Base-by-base conservation (phyloP, 75 land plant species). In the Pseudotsuga menziesii region DNA sequence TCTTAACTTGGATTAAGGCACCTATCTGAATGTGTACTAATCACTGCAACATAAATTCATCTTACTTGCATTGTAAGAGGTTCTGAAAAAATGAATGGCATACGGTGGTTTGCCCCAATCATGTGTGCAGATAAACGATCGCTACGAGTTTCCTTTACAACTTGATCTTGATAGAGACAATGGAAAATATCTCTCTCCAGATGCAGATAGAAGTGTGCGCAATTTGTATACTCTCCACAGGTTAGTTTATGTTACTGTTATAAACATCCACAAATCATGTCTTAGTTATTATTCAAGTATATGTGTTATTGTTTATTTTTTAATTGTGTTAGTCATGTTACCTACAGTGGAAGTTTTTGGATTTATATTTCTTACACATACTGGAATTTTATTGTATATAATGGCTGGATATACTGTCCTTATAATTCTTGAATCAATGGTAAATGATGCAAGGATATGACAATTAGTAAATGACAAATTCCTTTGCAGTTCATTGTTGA, bases 191-290 rank as follows among this genome's bases (percentile, higher is more conserved):
- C 79, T 90, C 27, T 81, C 92, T 60, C 92, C 92, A 35, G 92
- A 90, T 78, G 92, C 92, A 66, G 92, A 91, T 79, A 82, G 87
- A 75, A 89, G 92, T 56, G 92, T 91, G 2, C 93, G 93, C 73
- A 91, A 91, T 67, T 75, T 91, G 62, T 91, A 91, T 76, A 91
- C 89, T 27, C 85, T 91, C 20, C 93, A 91, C 80, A 90, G 93
- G 93, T 89, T 70, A 74, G 75, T 22, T 55, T 55, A 12, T 48
- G 54, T 2, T 48, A 48, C 54, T 48, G 54, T 48, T 48, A 48
- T 48, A 48, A 8, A 48, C 9, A 12, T 2, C 11, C 54, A 48
- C 54, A 48, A 48, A 48, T 48, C 54, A 48, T 11, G 12, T 9
- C 54, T 48, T 48, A 48, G 54, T 48, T 48, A 48, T 48, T 48